These are phyloP conservation scores for Penicillium thymicola DNA, from an alignment of 2,329 filamentous ascomycete species.

Conservation along the genomic window DNA sequence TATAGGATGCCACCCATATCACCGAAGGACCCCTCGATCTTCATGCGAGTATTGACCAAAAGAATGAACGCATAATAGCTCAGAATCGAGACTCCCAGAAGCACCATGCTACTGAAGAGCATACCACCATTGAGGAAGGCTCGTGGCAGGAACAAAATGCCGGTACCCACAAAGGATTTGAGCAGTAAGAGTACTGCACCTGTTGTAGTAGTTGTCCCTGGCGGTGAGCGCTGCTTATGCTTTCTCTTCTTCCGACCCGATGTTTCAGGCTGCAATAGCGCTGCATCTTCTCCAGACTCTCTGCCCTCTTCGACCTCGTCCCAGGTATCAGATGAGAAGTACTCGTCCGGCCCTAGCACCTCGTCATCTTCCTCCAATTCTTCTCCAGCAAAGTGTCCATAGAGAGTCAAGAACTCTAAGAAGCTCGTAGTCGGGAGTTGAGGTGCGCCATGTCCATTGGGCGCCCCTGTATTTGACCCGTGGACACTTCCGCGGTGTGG, in stretches of 20 bases:
- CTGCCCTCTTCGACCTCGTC: conserved; percentile 56
- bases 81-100: conserved; percentile 78
- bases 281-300: conserved; percentile 83
- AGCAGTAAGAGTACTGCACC: conserved; percentile 81
- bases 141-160: conserved; percentile 86
- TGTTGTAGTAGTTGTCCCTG: conserved; percentile 72
- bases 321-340: conserved; percentile 77
- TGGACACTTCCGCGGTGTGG: conserved; percentile 49
- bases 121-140: conserved; percentile 96
- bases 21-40: conserved; percentile 90
- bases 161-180: conserved; percentile 97
- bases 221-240: conserved; percentile 69
- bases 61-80: conserved; percentile 98
- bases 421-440: conserved; percentile 86
- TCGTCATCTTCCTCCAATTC: conserved; percentile 96
- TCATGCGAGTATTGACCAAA: conserved; percentile 79
- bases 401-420: conserved; percentile 90
- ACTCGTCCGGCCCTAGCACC: conserved; percentile 79
- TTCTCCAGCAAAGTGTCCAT: conserved; percentile 96
- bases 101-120: conserved; percentile 89
- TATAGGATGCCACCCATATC: conserved; percentile 93
- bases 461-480: conserved; percentile 37
- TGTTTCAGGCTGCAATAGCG: conserved; percentile 67
- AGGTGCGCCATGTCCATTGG: conserved; percentile 41
- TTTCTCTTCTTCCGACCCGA: conserved; percentile 70